Evolutionary conservation across 768 basidiomycete species (phyloP).

Genomic region (Trametes coccinea): DNA sequence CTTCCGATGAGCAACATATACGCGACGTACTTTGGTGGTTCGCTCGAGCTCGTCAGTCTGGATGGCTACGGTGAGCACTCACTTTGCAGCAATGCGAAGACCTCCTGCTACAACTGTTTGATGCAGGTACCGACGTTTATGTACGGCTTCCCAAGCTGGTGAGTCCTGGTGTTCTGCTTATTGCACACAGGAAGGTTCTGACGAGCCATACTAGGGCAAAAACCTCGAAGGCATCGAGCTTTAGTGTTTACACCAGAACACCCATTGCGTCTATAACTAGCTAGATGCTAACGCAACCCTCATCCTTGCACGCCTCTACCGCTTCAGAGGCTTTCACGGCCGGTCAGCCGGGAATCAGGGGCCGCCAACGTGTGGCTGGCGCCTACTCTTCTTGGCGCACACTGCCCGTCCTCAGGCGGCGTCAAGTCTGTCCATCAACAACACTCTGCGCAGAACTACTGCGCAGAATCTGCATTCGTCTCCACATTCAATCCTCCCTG

Average conservation of each 20-base stretch:
- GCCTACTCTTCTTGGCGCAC: too few relatives aligned
- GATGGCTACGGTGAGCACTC: constrained; percentile 78
- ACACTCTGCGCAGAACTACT: too few relatives aligned
- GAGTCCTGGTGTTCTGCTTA: neutral
- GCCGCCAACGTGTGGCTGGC: too few relatives aligned
- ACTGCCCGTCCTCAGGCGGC: too few relatives aligned
- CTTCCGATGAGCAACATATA: constrained; percentile 90
- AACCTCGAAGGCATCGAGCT: constrained; percentile 85
- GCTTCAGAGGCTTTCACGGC: too few relatives aligned
- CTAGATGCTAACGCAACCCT: too few relatives aligned
- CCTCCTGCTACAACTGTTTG: constrained; percentile 4
- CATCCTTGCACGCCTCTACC: too few relatives aligned
- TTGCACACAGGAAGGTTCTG: neutral
- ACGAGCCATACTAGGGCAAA: constrained; percentile 56
- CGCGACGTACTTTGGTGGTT: constrained; percentile 86
- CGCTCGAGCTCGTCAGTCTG: constrained; percentile 72
- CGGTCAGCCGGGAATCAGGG: too few relatives aligned
- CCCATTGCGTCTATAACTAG: too few relatives aligned
- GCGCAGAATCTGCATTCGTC: too few relatives aligned
- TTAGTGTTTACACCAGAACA: constrained; percentile 28
- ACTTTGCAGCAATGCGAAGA: neutral
- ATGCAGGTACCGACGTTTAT: constrained; percentile 78
- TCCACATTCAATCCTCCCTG: too few relatives aligned
- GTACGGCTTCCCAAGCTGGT: constrained; percentile 80
- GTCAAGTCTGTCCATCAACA: too few relatives aligned